These are phyloP conservation scores for Aspergillus haitiensis DNA, from an alignment of 495 filamentous ascomycete species.

Conservation along the genomic window DNA sequence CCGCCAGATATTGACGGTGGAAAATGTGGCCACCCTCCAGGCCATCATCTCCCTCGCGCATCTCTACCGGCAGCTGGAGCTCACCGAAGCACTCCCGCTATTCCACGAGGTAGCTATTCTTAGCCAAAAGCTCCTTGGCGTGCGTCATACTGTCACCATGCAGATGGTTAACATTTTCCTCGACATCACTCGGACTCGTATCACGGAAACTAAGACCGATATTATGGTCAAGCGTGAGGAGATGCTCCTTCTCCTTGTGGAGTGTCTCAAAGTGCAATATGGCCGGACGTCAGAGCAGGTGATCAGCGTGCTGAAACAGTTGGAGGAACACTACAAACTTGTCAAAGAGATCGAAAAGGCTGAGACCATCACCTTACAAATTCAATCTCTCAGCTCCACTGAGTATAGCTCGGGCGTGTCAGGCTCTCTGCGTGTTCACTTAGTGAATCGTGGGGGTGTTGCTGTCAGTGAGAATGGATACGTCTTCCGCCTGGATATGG, in stretches of 20 bases:
- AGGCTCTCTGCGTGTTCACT: constrained; percentile 14
- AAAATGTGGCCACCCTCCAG: constrained; percentile 27
- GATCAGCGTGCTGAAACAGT: constrained; percentile 29
- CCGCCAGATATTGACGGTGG: constrained; percentile 31
- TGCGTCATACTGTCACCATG: constrained; percentile 35
- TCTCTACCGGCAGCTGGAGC: constrained; percentile 21
- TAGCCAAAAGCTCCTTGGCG: constrained; percentile 33
- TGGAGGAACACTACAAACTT: constrained; percentile 37
- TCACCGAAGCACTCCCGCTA: constrained; percentile 17
- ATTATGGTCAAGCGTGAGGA: constrained; percentile 41
- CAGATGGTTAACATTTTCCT: constrained; percentile 37
- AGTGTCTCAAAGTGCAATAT: constrained; percentile 41
- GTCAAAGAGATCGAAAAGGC: constrained; percentile 27
- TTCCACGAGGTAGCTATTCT: constrained; percentile 29
- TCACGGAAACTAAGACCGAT: constrained; percentile 36
- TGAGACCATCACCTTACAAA: constrained; percentile 12
- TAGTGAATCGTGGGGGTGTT: constrained; percentile 12
- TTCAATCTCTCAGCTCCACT: constrained; percentile 18
- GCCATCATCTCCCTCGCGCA: constrained; percentile 23
- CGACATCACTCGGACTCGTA: constrained; percentile 30
- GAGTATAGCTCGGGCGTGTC: constrained; percentile 13
- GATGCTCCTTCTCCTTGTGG: constrained; percentile 32
- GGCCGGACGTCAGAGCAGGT: constrained; percentile 38
- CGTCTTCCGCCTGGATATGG: constrained; percentile 18
- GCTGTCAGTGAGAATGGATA: constrained; percentile 19